These are phyloP conservation scores for Viridothelium virens DNA, from an alignment of 495 filamentous ascomycete species.

Conservation along the genomic window DNA sequence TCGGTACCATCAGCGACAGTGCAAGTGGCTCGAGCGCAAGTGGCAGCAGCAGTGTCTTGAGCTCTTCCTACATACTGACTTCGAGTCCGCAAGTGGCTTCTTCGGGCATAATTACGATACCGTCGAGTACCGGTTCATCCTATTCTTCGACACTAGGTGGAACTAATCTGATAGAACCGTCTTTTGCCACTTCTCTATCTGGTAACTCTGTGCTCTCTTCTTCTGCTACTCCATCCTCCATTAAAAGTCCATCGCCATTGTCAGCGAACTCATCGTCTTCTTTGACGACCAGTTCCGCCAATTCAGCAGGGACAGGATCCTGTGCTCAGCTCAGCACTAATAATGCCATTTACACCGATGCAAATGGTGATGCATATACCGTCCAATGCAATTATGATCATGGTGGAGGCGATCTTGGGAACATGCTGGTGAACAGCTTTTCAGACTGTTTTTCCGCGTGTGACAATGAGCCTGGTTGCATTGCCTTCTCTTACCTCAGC, in stretches of 20 bases:
- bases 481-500: slow-evolving; percentile 20
- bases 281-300: background rate
- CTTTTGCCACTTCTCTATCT: background rate
- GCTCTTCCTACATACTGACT: background rate
- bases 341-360: background rate
- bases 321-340: background rate
- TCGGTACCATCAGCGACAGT: background rate
- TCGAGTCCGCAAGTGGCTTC: background rate
- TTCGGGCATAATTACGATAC: background rate
- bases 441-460: slow-evolving; percentile 19
- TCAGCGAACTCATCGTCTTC: background rate
- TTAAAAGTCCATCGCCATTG: background rate
- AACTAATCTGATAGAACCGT: background rate
- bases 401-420: slow-evolving; percentile 14
- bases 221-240: background rate
- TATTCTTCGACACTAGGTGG: background rate
- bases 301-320: background rate
- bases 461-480: slow-evolving; percentile 14
- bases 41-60: background rate
- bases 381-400: slow-evolving; percentile 17
- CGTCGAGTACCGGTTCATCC: background rate
- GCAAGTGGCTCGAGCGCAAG: background rate
- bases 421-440: slow-evolving; percentile 2
- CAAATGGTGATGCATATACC: slow-evolving; percentile 13
- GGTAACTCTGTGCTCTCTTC: background rate